Conservation (phyloP, 2,329 filamentous ascomycete genomes). For the Calonectria leucothoes region DNA sequence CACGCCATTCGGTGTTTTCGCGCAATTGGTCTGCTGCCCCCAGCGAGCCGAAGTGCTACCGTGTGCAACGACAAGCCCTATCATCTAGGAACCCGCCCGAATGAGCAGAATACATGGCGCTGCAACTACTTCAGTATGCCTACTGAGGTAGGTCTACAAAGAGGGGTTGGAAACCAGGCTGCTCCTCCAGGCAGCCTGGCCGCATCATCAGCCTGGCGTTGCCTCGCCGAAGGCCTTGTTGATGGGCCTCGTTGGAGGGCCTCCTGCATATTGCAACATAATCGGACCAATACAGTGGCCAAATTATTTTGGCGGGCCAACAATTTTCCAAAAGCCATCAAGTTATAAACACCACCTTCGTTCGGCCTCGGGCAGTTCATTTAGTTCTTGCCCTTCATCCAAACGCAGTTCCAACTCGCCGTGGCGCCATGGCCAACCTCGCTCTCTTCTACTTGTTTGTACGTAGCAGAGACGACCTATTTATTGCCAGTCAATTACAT, state of each 20-base stretch:
- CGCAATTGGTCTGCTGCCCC: no score
- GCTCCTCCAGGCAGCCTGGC: neutral
- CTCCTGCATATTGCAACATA: neutral
- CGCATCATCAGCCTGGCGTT: neutral
- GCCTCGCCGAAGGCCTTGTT: neutral
- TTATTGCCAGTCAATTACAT: no score
- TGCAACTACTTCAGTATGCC: neutral
- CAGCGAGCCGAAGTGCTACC: neutral
- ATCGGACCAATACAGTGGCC: neutral
- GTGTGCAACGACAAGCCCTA: neutral
- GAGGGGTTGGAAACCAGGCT: neutral
- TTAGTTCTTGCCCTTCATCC: neutral
- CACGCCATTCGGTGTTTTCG: no score
- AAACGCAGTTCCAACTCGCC: constrained; percentile 11
- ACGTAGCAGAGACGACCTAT: neutral
- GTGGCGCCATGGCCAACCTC: constrained; percentile 40
- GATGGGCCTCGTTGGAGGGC: neutral
- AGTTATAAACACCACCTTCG: neutral
- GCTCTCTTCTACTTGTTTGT: constrained; percentile 47
- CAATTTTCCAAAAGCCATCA: neutral
- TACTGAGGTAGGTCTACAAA: neutral
- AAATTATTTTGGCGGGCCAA: neutral
- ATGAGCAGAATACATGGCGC: neutral
- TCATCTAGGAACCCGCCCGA: no score
- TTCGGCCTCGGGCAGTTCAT: neutral